phyloP scores from a whole-genome alignment of 2,329 filamentous ascomycete species.

The Chrysoporthe deuterocubensis region DNA sequence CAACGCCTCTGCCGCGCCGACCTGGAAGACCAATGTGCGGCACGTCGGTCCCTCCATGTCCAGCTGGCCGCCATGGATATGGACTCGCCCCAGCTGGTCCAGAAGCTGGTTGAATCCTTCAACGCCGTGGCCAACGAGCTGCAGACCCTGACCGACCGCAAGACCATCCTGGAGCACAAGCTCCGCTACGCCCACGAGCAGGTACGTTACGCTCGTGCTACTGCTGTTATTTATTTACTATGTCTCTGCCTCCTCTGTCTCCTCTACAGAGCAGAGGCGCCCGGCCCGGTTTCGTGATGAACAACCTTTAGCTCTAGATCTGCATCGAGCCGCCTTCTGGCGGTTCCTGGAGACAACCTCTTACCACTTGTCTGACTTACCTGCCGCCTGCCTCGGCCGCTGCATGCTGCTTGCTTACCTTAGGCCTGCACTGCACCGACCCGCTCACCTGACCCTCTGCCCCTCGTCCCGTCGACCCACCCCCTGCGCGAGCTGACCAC shows the following conservation, averaged over 20 bases:
- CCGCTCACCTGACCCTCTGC: slow-evolving; percentile 18
- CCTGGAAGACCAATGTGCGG: slow-evolving; percentile 24
- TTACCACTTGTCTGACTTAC: slow-evolving; percentile 29
- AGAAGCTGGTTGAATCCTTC: slow-evolving; percentile 67
- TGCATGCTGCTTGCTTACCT: too few relatives aligned
- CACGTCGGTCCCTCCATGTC: slow-evolving; percentile 5
- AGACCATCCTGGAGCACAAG: slow-evolving; percentile 69
- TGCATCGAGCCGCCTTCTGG: slow-evolving; percentile 28
- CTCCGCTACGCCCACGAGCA: slow-evolving; percentile 69
- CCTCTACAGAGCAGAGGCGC: background rate
- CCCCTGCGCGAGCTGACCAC: slow-evolving; percentile 21
- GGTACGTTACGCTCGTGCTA: slow-evolving; percentile 48
- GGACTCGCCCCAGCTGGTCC: slow-evolving; percentile 50
- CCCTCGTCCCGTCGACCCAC: background rate
- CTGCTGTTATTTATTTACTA: background rate
- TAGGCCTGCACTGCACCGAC: too few relatives aligned
- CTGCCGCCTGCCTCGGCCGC: too few relatives aligned
- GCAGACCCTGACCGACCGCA: slow-evolving; percentile 64
- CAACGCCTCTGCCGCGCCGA: background rate
- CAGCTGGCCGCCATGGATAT: slow-evolving; percentile 35
- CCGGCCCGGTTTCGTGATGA: slow-evolving; percentile 45
- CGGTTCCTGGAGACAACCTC: slow-evolving; percentile 28
- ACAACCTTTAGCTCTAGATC: slow-evolving; percentile 36
- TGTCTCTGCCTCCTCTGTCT: background rate
- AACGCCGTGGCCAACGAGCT: slow-evolving; percentile 68